A percentile compares a stretch with the other conserved stretches of the same genome.
phyloP scores from a whole-genome alignment of 2,329 filamentous ascomycete genomes.

The Cadophora sp. region DNA sequence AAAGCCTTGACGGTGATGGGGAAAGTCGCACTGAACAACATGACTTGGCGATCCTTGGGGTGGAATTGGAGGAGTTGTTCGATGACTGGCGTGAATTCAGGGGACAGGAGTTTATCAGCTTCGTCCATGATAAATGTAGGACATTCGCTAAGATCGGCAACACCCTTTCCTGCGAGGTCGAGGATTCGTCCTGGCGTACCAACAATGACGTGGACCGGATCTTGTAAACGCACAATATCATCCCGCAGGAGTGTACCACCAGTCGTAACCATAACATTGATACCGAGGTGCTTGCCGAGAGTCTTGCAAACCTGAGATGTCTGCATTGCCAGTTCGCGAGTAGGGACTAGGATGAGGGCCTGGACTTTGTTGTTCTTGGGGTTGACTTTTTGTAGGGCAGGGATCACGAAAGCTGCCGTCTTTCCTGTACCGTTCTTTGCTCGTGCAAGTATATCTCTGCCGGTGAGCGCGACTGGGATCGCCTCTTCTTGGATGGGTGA shows the following conservation, averaged over 20 bases:
- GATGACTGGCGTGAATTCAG: constrained; percentile 96
- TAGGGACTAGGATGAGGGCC: constrained; percentile 94
- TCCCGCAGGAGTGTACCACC: constrained; percentile 94
- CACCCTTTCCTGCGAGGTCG: constrained; percentile 93
- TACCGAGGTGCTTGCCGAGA: constrained; percentile 92
- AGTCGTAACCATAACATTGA: constrained; percentile 99
- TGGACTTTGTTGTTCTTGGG: constrained; percentile 96
- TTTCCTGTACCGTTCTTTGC: constrained; percentile 99
- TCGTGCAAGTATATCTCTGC: constrained; percentile 91
- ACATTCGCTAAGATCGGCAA: constrained; percentile 94
- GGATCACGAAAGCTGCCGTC: constrained; percentile 97
- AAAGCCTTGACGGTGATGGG: constrained; percentile 97
- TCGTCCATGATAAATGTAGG: constrained; percentile 99
- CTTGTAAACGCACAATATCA: constrained; percentile 93
- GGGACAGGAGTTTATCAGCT: constrained; percentile 95
- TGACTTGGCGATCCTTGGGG: constrained; percentile 96
- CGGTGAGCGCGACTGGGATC: constrained; percentile 94
- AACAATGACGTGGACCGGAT: constrained; percentile 96
- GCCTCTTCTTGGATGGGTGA: constrained; percentile 99
- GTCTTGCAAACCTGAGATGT: constrained; percentile 99
- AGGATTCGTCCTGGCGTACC: constrained; percentile 96
- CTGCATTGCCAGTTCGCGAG: constrained; percentile 94
- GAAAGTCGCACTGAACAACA: constrained; percentile 99
- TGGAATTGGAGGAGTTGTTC: constrained; percentile 96
- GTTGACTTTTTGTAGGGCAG: constrained; percentile 93